A percentile compares a stretch with the other conserved stretches of the same genome.
Conservation (phyloP, 441 rosid genomes). For the Syzygium malaccense region DNA sequence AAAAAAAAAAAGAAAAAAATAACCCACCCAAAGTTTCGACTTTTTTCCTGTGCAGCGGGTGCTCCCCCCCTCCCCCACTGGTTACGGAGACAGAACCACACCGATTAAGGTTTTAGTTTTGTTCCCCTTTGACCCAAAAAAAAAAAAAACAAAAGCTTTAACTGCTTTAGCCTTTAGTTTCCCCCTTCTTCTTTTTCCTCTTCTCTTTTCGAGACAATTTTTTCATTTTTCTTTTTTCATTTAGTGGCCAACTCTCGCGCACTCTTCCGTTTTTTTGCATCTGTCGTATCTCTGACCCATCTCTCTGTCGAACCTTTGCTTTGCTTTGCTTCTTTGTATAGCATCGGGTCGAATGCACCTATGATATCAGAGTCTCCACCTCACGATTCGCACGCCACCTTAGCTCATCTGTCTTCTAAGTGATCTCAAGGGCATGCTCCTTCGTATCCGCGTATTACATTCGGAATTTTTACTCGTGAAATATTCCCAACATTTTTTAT, state of each 20-base stretch:
- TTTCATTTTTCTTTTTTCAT: neutral
- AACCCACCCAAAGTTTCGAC: too few species aligned
- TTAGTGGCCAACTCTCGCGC: neutral
- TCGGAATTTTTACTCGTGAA: neutral
- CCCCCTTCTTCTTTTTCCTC: neutral
- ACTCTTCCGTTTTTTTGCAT: too few species aligned
- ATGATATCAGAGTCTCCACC: neutral
- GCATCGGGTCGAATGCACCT: rapidly evolving
- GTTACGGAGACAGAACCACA: neutral
- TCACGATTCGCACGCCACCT: too few species aligned
- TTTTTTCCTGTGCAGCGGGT: neutral
- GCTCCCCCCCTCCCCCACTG: neutral
- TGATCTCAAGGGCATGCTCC: neutral
- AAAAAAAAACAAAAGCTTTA: neutral
- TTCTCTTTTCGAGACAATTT: too few species aligned
- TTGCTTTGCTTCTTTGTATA: neutral
- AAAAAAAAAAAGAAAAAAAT: too few species aligned
- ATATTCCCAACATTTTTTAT: neutral
- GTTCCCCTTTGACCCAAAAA: too few species aligned
- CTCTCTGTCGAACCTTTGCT: neutral
- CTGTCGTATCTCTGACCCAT: neutral
- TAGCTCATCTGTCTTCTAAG: neutral
- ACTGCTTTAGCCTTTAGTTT: neutral
- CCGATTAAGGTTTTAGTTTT: too few species aligned
- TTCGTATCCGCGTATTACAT: neutral